Percentiles rank a stretch among this genome's conserved stretches.
Evolutionary conservation across 768 basidiomycete genomes (phyloP).

Genomic region (Trametes punicea): DNA sequence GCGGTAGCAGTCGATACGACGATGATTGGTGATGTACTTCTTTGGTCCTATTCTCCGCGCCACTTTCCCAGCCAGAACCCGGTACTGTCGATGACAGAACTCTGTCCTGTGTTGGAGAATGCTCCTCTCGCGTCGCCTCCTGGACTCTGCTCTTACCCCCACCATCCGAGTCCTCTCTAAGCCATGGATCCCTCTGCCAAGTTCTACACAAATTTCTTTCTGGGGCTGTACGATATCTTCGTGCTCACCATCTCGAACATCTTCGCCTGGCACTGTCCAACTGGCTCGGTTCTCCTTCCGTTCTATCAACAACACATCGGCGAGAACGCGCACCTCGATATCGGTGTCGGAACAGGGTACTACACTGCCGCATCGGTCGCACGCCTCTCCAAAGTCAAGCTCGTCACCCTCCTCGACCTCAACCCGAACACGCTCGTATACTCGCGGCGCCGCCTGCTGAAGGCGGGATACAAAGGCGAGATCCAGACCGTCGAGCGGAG

Average conservation of each 20-base stretch:
- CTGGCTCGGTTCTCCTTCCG: constrained; percentile 12
- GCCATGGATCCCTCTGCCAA: constrained; percentile 6
- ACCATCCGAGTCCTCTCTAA: no score
- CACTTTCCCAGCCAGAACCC: no score
- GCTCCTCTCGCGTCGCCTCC: no score
- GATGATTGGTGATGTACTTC: no score
- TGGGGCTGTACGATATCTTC: constrained; percentile 16
- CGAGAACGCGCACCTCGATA: constrained; percentile 14
- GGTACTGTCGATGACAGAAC: no score
- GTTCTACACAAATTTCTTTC: constrained; percentile 1
- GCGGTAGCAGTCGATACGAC: no score
- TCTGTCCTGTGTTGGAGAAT: no score
- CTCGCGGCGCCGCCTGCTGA: constrained; percentile 1
- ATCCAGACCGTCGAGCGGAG: constrained; percentile 3
- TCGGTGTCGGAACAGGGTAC: constrained; percentile 24
- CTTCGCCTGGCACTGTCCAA: constrained; percentile 16
- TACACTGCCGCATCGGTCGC: constrained; percentile 7
- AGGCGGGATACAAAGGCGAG: constrained; percentile 8
- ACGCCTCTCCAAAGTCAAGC: background rate
- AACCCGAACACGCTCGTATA: constrained; percentile 5
- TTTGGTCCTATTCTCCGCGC: no score
- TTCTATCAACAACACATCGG: constrained; percentile 19
- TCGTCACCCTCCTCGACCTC: background rate
- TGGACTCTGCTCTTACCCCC: no score
- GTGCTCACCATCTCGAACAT: constrained; percentile 14